Conservation (phyloP, 2,329 filamentous ascomycete species). For the Botrytis fragariae region DNA sequence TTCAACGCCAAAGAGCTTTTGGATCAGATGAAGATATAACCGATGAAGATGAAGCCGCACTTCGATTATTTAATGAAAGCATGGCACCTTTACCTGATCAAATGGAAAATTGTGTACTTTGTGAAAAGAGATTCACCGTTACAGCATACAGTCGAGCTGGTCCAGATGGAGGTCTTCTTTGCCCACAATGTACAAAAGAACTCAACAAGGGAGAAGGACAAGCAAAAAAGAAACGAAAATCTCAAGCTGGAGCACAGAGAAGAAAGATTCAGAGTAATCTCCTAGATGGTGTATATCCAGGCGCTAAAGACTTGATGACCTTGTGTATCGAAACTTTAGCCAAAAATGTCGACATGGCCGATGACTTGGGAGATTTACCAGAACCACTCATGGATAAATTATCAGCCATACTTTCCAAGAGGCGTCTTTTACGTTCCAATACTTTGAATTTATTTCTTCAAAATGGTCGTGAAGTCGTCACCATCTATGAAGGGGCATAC, state of each 20-base stretch:
- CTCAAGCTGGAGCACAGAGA: constrained; percentile 53
- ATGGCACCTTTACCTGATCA: constrained; percentile 58
- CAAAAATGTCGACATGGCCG: constrained; percentile 60
- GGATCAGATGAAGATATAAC: constrained; percentile 44
- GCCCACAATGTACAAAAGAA: constrained; percentile 75
- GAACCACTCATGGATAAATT: constrained; percentile 56
- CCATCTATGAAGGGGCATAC: constrained; percentile 59
- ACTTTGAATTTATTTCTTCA: constrained; percentile 59
- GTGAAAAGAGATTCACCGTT: constrained; percentile 86
- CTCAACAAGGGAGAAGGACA: constrained; percentile 64
- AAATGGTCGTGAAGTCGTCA: constrained; percentile 49
- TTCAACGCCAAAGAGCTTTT: constrained; percentile 48
- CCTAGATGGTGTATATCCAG: constrained; percentile 69
- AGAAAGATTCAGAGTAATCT: constrained; percentile 80
- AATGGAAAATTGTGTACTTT: constrained; percentile 82
- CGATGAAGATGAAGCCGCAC: constrained; percentile 51
- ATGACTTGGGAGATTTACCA: constrained; percentile 60
- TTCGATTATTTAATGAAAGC: constrained; percentile 49
- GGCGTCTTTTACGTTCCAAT: constrained; percentile 52
- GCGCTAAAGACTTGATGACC: constrained; percentile 66
- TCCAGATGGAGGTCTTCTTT: constrained; percentile 82
- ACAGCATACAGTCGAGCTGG: constrained; percentile 83
- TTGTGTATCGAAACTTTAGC: constrained; percentile 62
- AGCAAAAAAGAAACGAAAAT: constrained; percentile 55
- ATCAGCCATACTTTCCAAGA: constrained; percentile 58